Evolutionary conservation across 495 filamentous ascomycete species (phyloP).

Genomic region (Neurospora sp.): DNA sequence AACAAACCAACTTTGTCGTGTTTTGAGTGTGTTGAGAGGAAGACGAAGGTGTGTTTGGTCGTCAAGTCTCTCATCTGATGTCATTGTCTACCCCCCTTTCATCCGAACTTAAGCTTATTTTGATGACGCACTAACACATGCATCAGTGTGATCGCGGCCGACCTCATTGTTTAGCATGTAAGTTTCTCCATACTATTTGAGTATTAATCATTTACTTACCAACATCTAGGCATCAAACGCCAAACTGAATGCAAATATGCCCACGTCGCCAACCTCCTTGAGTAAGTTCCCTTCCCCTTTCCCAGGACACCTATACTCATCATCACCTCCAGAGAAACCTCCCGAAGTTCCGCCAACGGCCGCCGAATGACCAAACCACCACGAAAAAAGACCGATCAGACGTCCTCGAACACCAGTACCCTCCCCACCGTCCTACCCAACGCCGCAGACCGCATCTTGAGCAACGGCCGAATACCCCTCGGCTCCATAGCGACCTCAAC

Average conservation of each 20-base stretch:
- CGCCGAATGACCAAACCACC: slow-evolving; percentile 50
- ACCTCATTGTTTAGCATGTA: slow-evolving; percentile 58
- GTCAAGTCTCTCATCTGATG: neutral
- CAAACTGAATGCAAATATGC: slow-evolving; percentile 62
- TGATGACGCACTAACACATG: slow-evolving; percentile 1
- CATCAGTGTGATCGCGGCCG: slow-evolving; percentile 46
- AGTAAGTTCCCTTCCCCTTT: slow-evolving; percentile 34
- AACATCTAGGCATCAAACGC: slow-evolving; percentile 46
- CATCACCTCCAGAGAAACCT: slow-evolving; percentile 33
- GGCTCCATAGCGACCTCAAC: slow-evolving; percentile 39
- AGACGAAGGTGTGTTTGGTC: slow-evolving; percentile 48
- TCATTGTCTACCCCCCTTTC: neutral
- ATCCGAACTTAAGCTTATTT: neutral
- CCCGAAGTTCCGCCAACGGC: slow-evolving; percentile 36
- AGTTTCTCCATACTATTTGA: slow-evolving; percentile 7
- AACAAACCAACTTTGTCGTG: slow-evolving; percentile 70
- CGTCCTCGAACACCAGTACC: slow-evolving; percentile 4
- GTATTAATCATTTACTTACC: neutral
- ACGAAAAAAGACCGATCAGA: slow-evolving; percentile 27
- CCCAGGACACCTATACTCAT: neutral
- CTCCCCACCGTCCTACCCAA: slow-evolving; percentile 28
- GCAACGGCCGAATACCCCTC: slow-evolving; percentile 23
- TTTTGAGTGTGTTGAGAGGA: slow-evolving; percentile 59
- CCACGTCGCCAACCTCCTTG: slow-evolving; percentile 55
- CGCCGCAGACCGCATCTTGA: slow-evolving; percentile 35